Evolutionary conservation across 2,329 filamentous ascomycete species (phyloP).

Genomic region (Colletotrichum euphorbiae): DNA sequence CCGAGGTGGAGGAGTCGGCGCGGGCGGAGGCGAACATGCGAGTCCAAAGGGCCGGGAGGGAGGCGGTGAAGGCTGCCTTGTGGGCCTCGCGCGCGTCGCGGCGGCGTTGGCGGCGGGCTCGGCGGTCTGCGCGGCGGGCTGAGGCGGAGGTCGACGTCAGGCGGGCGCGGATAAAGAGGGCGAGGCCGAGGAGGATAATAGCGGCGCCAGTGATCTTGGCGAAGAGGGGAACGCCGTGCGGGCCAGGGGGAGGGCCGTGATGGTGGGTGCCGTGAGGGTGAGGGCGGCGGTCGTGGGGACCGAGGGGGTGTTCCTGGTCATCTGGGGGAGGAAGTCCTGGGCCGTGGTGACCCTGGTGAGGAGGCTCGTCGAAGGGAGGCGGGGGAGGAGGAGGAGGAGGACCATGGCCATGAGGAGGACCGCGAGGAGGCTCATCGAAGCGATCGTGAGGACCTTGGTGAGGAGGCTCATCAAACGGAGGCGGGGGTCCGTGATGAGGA

Average conservation of each 20-base stretch:
- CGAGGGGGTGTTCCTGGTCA: conserved; percentile 19
- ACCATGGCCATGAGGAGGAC: background rate
- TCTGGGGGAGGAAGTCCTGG: conserved; percentile 1
- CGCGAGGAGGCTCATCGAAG: conserved; percentile 29
- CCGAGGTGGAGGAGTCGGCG: conserved; percentile 44
- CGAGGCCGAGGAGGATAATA: conserved; percentile 45
- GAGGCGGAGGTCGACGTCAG: conserved; percentile 16
- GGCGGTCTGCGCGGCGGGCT: conserved; percentile 41
- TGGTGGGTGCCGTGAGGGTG: conserved; percentile 9
- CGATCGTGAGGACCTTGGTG: conserved; percentile 40
- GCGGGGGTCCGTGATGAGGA: conserved; percentile 42
- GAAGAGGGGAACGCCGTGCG: conserved; percentile 41
- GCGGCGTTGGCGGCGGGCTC: conserved; percentile 42
- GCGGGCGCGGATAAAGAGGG: conserved; percentile 43
- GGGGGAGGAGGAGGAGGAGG: conserved; percentile 5
- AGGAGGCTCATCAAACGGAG: conserved; percentile 34
- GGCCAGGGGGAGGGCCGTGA: conserved; percentile 24
- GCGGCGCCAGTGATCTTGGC: conserved; percentile 43
- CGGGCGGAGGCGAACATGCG: conserved; percentile 47
- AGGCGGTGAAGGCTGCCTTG: conserved; percentile 40
- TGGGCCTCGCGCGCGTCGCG: conserved; percentile 43
- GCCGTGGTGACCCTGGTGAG: background rate
- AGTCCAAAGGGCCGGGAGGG: conserved; percentile 44
- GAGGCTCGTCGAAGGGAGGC: background rate
- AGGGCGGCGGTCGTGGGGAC: conserved; percentile 2